These are phyloP conservation scores for Lactuca sativa DNA, from an alignment of 129 eudicot genomes.

Conservation along the genomic window DNA sequence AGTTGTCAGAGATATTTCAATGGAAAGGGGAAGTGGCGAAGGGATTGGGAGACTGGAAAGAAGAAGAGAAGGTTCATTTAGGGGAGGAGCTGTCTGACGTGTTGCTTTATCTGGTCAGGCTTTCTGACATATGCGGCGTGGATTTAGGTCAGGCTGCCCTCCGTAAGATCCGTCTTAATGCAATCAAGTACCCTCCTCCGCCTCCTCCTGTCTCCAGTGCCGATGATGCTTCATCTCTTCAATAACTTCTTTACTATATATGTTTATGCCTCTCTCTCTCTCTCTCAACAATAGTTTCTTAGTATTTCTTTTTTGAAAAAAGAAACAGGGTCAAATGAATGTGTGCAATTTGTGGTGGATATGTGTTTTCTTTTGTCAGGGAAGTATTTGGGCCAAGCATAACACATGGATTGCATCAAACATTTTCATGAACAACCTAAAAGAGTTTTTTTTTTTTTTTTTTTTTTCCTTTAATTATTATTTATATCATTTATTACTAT, in stretches of 20 bases:
- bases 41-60: slow-evolving; percentile 53
- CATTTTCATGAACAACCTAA: no score
- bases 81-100: slow-evolving; percentile 65
- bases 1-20: slow-evolving; percentile 63
- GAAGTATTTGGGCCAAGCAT: no score
- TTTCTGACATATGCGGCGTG: slow-evolving; percentile 56
- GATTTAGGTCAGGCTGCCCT: slow-evolving; percentile 66
- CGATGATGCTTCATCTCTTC: slow-evolving; percentile 1
- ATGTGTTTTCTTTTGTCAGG: no score
- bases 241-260: not conserved
- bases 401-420: no score
- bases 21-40: slow-evolving; percentile 68
- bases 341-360: no score
- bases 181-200: slow-evolving; percentile 46
- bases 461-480: no score
- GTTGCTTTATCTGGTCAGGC: slow-evolving; percentile 47
- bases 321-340: no score
- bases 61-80: slow-evolving; percentile 50
- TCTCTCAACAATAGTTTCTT: no score
- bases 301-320: no score
- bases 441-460: no score
- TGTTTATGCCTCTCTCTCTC: no score
- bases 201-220: not conserved
- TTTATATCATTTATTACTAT: no score
- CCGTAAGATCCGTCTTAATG: slow-evolving; percentile 53